These are phyloP conservation scores for Aurantiochytrium sp. DNA, from an alignment of 108 stramenopile species.

Conservation along the genomic window DNA sequence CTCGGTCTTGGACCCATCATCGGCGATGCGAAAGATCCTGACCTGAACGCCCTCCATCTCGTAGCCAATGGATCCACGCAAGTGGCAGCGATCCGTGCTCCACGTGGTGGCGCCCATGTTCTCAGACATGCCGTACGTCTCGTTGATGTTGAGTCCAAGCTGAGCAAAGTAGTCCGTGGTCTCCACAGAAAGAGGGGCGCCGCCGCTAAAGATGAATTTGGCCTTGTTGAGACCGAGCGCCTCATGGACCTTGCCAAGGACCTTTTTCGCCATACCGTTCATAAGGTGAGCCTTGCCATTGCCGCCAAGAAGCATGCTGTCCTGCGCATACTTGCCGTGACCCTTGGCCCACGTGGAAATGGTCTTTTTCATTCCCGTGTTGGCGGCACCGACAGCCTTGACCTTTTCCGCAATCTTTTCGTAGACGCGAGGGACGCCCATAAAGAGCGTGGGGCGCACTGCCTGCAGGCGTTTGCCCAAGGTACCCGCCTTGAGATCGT, in stretches of 20 bases:
- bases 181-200: conserved; percentile 59
- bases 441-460: conserved; percentile 64
- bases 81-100: conserved; percentile 23
- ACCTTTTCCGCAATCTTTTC: conserved; percentile 74
- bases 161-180: conserved; percentile 61
- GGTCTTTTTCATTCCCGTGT: conserved; percentile 51
- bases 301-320: not conserved
- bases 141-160: conserved; percentile 61
- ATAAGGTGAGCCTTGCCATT: not conserved
- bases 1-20: not conserved
- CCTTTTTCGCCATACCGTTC: conserved; percentile 32
- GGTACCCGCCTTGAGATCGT: conserved; percentile 61
- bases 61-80: conserved; percentile 9
- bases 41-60: not conserved
- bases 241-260: conserved; percentile 38
- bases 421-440: conserved; percentile 74
- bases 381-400: conserved; percentile 51
- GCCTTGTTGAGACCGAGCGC: conserved; percentile 58
- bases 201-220: conserved; percentile 43
- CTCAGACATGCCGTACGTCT: conserved; percentile 68
- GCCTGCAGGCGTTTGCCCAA: conserved; percentile 51
- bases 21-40: not conserved
- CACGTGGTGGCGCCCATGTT: conserved; percentile 57
- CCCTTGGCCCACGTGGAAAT: conserved; percentile 65
- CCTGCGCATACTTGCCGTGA: conserved; percentile 28